Evolutionary conservation across 306 rosid genomes (phyloP).

Genomic region (Fragaria ananassa): DNA sequence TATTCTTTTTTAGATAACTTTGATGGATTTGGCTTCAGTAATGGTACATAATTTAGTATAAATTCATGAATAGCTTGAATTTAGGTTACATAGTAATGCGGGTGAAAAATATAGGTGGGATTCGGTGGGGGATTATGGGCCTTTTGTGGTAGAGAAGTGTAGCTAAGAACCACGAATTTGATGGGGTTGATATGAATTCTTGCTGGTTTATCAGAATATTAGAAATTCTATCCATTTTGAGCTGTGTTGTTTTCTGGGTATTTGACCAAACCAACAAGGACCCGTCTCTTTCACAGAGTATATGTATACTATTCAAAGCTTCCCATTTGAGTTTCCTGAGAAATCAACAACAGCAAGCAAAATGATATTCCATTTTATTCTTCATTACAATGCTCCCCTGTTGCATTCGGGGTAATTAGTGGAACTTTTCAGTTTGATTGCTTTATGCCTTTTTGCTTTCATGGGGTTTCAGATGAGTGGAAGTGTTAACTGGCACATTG

Average conservation of each 20-base stretch:
- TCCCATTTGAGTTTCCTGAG: conserved; percentile 12
- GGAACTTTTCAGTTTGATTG: conserved; percentile 13
- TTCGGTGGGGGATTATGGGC: background rate
- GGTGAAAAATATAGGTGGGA: background rate
- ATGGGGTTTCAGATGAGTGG: conserved; percentile 7
- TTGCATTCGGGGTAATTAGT: conserved; percentile 10
- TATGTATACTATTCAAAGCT: background rate
- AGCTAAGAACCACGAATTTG: background rate
- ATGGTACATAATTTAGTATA: background rate
- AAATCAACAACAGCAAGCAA: conserved; percentile 9
- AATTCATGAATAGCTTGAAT: background rate
- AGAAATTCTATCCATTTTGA: background rate
- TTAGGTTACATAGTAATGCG: background rate
- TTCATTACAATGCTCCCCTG: conserved; percentile 15
- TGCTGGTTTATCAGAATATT: background rate
- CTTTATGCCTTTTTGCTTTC: conserved; percentile 11
- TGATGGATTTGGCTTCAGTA: background rate
- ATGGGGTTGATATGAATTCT: background rate
- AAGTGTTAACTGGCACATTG: conserved; percentile 5
- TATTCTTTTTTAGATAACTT: background rate
- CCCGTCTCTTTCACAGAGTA: background rate
- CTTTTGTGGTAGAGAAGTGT: background rate
- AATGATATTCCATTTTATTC: background rate
- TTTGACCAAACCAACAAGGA: background rate
- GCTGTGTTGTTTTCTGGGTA: background rate